phyloP scores from a whole-genome alignment of 345 rosid species.

The Lepidium didymum region DNA sequence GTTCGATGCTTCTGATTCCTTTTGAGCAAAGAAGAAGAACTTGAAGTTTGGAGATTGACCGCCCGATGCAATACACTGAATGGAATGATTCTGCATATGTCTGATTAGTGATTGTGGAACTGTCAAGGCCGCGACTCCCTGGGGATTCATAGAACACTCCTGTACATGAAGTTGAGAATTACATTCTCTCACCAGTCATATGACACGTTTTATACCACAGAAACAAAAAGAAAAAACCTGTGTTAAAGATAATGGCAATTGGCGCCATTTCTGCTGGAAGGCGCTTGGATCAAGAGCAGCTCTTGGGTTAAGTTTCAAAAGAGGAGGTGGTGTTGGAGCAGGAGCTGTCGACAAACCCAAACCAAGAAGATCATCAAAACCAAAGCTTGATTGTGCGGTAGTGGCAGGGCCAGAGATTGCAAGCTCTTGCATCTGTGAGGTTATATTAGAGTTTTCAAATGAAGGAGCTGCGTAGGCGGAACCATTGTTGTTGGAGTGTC shows the following conservation, averaged over 20 bases:
- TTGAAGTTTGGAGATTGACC: conserved; percentile 87
- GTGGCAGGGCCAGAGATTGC: conserved; percentile 38
- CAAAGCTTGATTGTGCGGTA: conserved; percentile 49
- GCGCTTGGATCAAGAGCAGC: conserved; percentile 74
- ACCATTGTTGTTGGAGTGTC: conserved; percentile 37
- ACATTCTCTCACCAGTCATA: neutral
- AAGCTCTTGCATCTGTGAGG: conserved; percentile 49
- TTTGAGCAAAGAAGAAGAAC: conserved; percentile 93
- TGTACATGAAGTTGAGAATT: conserved; percentile 26
- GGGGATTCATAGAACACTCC: conserved; percentile 62
- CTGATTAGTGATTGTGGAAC: conserved; percentile 66
- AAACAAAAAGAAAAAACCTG: conserved; percentile 40
- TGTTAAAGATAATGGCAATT: conserved; percentile 56
- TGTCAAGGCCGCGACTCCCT: conserved; percentile 61
- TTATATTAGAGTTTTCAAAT: conserved; percentile 37
- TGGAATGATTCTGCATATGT: conserved; percentile 81
- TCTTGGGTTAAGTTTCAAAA: conserved; percentile 72
- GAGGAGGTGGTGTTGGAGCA: conserved; percentile 47
- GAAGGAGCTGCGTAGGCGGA: conserved; percentile 67
- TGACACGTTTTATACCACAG: neutral
- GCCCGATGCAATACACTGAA: conserved; percentile 92
- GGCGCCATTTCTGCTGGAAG: conserved; percentile 94
- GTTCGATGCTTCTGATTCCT: conserved; percentile 56
- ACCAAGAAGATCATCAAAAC: conserved; percentile 80
- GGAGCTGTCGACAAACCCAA: conserved; percentile 54